Conservation (phyloP, 139 green algal genomes). For the Raphidocelis subcapitata region DNA sequence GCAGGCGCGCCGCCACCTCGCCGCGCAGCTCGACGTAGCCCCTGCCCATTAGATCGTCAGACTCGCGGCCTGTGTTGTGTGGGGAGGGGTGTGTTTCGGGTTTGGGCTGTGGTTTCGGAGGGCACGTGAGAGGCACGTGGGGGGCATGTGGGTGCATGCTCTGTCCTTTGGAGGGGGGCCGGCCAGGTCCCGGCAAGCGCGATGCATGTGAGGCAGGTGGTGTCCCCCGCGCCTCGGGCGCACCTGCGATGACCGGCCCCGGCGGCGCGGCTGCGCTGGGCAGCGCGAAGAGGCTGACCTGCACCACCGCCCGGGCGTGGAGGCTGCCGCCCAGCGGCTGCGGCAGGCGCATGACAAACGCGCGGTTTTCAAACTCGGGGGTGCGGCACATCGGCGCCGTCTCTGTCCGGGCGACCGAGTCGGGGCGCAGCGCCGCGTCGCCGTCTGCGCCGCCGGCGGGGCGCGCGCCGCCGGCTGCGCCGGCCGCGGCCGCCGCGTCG, state of each 20-base stretch:
- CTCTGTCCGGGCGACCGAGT: slow-evolving; percentile 37
- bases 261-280: not conserved
- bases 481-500: too few relatives aligned
- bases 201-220: too few relatives aligned
- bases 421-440: not conserved
- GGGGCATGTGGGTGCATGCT: too few relatives aligned
- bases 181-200: too few relatives aligned
- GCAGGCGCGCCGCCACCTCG: slow-evolving; percentile 27
- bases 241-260: not conserved
- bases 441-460: not conserved
- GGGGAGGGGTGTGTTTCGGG: too few relatives aligned
- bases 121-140: too few relatives aligned
- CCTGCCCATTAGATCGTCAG: slow-evolving; percentile 30
- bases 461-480: not conserved
- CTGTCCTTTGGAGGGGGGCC: too few relatives aligned
- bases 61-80: slow-evolving; percentile 9
- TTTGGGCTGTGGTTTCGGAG: too few relatives aligned
- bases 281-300: slow-evolving; percentile 28
- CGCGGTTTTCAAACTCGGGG: slow-evolving; percentile 34
- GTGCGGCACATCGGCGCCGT: slow-evolving; percentile 22
- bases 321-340: slow-evolving; percentile 15
- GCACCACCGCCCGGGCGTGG: slow-evolving; percentile 18
- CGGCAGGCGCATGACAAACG: slow-evolving; percentile 36
- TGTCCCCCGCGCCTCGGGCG: too few relatives aligned
- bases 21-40: slow-evolving; percentile 3